Percentiles rank a stretch among this genome's conserved stretches.
Evolutionary conservation across 768 basidiomycete genomes (phyloP).

Genomic region (Amanita jacksonii): DNA sequence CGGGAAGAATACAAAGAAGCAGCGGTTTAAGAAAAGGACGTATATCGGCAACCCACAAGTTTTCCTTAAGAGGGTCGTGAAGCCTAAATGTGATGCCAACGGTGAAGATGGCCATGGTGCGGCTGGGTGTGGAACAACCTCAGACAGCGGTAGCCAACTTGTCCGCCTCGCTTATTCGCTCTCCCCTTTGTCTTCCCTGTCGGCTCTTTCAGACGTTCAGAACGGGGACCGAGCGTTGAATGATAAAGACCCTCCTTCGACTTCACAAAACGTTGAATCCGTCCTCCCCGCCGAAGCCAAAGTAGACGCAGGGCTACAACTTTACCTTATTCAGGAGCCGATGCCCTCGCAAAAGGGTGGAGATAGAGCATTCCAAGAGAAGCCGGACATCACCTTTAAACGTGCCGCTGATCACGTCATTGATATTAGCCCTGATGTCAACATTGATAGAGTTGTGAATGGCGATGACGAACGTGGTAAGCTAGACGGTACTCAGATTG

Average conservation of each 20-base stretch:
- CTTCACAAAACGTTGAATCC: too few relatives aligned
- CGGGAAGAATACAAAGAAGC: neutral
- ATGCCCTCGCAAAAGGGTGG: too few relatives aligned
- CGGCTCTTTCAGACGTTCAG: neutral
- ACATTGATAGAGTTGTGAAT: neutral
- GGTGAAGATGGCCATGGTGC: neutral
- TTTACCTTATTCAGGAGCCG: neutral
- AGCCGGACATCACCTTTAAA: neutral
- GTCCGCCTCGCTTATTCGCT: neutral
- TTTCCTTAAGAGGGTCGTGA: conserved; percentile 3
- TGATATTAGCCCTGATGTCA: neutral
- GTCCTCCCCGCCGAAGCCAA: neutral
- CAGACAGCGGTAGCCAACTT: neutral
- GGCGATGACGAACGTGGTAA: neutral
- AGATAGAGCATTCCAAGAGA: neutral
- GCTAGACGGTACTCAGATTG: neutral
- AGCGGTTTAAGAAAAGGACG: neutral
- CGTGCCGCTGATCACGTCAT: too few relatives aligned
- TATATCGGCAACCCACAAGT: conserved; percentile 11
- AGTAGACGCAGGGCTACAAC: neutral
- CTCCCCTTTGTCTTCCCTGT: conserved; percentile 2
- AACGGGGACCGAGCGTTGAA: neutral
- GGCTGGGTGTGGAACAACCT: neutral
- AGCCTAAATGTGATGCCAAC: neutral
- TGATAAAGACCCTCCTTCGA: too few relatives aligned